Evolutionary conservation across 2,329 filamentous ascomycete genomes (phyloP).

Genomic region (Fusarium nelsonii): DNA sequence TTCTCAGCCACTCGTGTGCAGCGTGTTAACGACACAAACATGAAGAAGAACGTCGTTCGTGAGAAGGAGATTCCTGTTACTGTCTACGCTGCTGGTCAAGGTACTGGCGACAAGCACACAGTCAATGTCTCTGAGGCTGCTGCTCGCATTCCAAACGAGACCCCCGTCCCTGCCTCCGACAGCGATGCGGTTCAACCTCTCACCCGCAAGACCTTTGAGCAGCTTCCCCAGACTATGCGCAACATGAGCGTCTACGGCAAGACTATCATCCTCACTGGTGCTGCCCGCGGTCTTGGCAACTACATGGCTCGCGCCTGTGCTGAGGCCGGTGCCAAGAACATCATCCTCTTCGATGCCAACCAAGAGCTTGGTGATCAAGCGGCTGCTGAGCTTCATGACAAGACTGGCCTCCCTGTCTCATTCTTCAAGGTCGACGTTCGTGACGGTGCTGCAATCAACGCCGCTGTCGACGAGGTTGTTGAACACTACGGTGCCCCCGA

Average conservation of each 20-base stretch:
- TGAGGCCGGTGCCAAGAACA: slow-evolving; percentile 79
- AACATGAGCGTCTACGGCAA: slow-evolving; percentile 78
- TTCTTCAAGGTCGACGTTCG: slow-evolving; percentile 86
- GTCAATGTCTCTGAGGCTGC: slow-evolving; percentile 63
- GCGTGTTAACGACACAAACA: slow-evolving; percentile 55
- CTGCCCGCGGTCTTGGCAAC: slow-evolving; percentile 81
- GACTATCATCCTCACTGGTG: slow-evolving; percentile 79
- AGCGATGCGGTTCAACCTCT: slow-evolving; percentile 65
- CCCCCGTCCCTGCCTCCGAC: slow-evolving; percentile 56
- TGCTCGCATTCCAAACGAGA: slow-evolving; percentile 58
- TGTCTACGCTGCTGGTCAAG: slow-evolving; percentile 62
- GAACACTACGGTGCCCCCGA: slow-evolving; percentile 77
- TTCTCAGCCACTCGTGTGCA: slow-evolving; percentile 51
- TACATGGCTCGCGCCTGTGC: slow-evolving; percentile 83
- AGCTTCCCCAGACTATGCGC: slow-evolving; percentile 74
- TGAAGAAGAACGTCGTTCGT: slow-evolving; percentile 66
- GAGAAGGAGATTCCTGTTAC: slow-evolving; percentile 70
- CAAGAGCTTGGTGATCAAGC: slow-evolving; percentile 78
- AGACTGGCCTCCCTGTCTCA: slow-evolving; percentile 78
- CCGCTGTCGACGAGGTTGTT: slow-evolving; percentile 75
- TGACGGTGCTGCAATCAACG: slow-evolving; percentile 76
- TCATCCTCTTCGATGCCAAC: slow-evolving; percentile 83
- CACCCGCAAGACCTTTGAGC: slow-evolving; percentile 64
- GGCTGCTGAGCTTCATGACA: slow-evolving; percentile 75
- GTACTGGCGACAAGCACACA: slow-evolving; percentile 65